These are phyloP conservation scores for Penicillium samsonianum DNA, from an alignment of 495 filamentous ascomycete genomes.

Conservation along the genomic window DNA sequence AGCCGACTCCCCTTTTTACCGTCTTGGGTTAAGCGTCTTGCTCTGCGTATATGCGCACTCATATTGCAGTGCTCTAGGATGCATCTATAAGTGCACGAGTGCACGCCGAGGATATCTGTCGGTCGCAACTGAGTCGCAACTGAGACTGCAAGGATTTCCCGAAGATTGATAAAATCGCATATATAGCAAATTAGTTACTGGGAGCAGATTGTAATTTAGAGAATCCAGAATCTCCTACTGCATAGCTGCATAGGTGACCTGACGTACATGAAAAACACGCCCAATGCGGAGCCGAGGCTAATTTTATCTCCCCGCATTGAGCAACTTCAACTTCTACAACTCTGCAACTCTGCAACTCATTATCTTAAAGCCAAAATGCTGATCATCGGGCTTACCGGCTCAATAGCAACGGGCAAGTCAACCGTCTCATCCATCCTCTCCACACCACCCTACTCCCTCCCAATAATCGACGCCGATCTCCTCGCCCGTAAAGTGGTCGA, in stretches of 20 bases:
- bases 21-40: not conserved
- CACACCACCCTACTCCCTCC: constrained; percentile 76
- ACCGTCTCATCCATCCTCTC: constrained; percentile 86
- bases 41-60: not conserved
- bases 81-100: not conserved
- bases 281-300: constrained; percentile 22
- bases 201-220: not conserved
- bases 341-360: not conserved
- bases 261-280: not conserved
- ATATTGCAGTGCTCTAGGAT: not conserved
- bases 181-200: constrained; percentile 6
- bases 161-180: not conserved
- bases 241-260: constrained; percentile 1
- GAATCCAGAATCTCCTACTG: not conserved
- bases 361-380: constrained; percentile 61
- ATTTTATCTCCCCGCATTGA: constrained; percentile 23
- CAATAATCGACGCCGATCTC: constrained; percentile 93
- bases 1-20: not conserved
- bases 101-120: not conserved
- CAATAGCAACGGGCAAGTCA: constrained; percentile 97
- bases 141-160: not conserved
- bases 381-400: constrained; percentile 93
- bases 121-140: not conserved
- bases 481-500: constrained; percentile 89
- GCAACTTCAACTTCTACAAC: constrained; percentile 1